Percentiles rank a stretch among this genome's conserved stretches.
Evolutionary conservation across 192 early-diverging fungal genomes (phyloP).

Genomic region (Linderina pennispora): DNA sequence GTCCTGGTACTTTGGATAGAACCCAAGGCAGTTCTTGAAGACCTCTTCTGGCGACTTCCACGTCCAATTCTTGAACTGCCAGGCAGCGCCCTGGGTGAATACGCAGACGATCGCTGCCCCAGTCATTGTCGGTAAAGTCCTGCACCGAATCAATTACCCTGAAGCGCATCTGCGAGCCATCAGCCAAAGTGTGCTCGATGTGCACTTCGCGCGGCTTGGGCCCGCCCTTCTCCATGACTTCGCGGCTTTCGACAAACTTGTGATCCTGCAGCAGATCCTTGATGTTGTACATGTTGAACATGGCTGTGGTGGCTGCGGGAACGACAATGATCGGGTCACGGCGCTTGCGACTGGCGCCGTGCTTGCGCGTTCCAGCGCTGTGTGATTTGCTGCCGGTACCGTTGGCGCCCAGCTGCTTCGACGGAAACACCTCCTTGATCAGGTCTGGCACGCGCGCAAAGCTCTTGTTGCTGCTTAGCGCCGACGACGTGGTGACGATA

Average conservation of each 20-base stretch:
- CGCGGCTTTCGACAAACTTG: constrained; percentile 61
- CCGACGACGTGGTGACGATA: constrained; percentile 23
- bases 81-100: constrained; percentile 83
- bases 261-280: constrained; percentile 75
- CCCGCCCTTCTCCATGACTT: constrained; percentile 54
- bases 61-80: constrained; percentile 94
- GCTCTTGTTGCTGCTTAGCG: constrained; percentile 36
- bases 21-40: constrained; percentile 69
- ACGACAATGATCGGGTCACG: constrained; percentile 83
- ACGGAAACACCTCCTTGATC: constrained; percentile 32
- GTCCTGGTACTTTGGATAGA: constrained; percentile 48
- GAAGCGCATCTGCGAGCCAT: constrained; percentile 52
- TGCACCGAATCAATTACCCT: constrained; percentile 78
- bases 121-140: constrained; percentile 66
- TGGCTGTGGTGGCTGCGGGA: constrained; percentile 76
- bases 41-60: constrained; percentile 78
- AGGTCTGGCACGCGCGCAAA: constrained; percentile 32
- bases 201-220: constrained; percentile 60
- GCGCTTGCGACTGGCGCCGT: constrained; percentile 17
- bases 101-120: constrained; percentile 88
- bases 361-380: constrained; percentile 2
- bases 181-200: constrained; percentile 51
- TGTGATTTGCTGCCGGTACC: too few species aligned
- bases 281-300: constrained; percentile 85
- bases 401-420: too few species aligned